Evolutionary conservation across 345 rosid species (phyloP).

Genomic region (Pugionium dolabratum): DNA sequence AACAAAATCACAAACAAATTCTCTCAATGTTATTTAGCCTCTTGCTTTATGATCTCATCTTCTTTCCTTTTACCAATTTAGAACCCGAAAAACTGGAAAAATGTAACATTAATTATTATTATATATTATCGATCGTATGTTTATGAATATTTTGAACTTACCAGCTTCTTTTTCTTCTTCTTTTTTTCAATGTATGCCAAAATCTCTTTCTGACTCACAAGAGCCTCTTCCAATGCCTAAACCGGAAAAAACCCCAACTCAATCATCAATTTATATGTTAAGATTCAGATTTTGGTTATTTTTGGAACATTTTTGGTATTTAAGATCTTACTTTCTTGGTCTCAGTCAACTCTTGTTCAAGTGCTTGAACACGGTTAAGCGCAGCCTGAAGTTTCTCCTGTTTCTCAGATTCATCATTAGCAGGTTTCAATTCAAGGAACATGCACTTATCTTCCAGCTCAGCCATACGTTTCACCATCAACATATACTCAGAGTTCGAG

Average conservation of each 20-base stretch:
- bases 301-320: not conserved
- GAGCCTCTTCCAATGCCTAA: conserved; percentile 58
- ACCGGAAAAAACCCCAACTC: not conserved
- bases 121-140: not conserved
- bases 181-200: conserved; percentile 53
- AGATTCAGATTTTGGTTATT: too few species aligned
- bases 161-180: conserved; percentile 51
- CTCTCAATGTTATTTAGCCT: conserved; percentile 21
- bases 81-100: conserved; percentile 41
- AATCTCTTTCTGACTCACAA: conserved; percentile 51
- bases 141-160: conserved; percentile 32
- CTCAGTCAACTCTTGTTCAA: conserved; percentile 67
- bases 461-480: conserved; percentile 76
- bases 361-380: conserved; percentile 52
- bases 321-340: conserved; percentile 62
- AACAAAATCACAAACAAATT: conserved; percentile 19
- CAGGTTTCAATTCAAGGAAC: conserved; percentile 47
- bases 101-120: not conserved
- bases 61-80: conserved; percentile 19
- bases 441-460: conserved; percentile 68
- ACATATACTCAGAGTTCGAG: conserved; percentile 54
- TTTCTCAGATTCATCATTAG: conserved; percentile 60
- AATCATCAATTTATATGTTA: too few species aligned
- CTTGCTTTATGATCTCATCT: conserved; percentile 29
- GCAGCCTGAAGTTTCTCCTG: conserved; percentile 78